Conservation (phyloP, 2,329 filamentous ascomycete genomes). For the Purpureocillium takamizusanense region DNA sequence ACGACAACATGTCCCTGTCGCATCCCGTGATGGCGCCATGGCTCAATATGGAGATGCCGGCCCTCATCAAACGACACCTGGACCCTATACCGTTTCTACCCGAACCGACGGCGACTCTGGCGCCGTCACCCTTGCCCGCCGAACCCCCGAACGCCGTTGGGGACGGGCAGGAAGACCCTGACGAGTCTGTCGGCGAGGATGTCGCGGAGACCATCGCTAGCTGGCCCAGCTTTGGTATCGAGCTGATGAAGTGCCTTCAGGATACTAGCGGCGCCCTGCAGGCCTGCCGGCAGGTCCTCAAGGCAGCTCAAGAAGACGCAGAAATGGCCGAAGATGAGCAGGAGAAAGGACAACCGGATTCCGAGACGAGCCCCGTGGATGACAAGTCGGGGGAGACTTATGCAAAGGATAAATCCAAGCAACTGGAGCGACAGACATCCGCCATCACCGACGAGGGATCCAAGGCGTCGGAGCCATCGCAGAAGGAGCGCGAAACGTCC, state of each 20-base stretch:
- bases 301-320: slow-evolving; percentile 16
- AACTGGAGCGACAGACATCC: slow-evolving; percentile 11
- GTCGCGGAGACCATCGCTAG: slow-evolving; percentile 11
- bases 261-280: slow-evolving; percentile 18
- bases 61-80: slow-evolving; percentile 41
- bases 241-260: slow-evolving; percentile 22
- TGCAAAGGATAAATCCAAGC: slow-evolving; percentile 7
- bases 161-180: too few relatives aligned
- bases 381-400: not conserved
- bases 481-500: slow-evolving; percentile 28
- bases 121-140: slow-evolving; percentile 16
- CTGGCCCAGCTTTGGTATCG: slow-evolving; percentile 24
- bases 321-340: slow-evolving; percentile 4
- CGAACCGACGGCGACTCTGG: slow-evolving; percentile 34
- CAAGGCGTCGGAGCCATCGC: slow-evolving; percentile 18
- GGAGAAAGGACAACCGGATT: not conserved
- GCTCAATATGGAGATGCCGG: slow-evolving; percentile 40
- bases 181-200: not conserved
- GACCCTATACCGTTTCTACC: slow-evolving; percentile 57
- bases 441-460: slow-evolving; percentile 12
- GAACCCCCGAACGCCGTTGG: not conserved
- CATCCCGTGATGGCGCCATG: slow-evolving; percentile 55
- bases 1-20: slow-evolving; percentile 46
- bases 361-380: slow-evolving; percentile 4
- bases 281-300: slow-evolving; percentile 18